These are phyloP conservation scores for Leccinum uliginosum DNA, from an alignment of 768 basidiomycete species.

Conservation along the genomic window DNA sequence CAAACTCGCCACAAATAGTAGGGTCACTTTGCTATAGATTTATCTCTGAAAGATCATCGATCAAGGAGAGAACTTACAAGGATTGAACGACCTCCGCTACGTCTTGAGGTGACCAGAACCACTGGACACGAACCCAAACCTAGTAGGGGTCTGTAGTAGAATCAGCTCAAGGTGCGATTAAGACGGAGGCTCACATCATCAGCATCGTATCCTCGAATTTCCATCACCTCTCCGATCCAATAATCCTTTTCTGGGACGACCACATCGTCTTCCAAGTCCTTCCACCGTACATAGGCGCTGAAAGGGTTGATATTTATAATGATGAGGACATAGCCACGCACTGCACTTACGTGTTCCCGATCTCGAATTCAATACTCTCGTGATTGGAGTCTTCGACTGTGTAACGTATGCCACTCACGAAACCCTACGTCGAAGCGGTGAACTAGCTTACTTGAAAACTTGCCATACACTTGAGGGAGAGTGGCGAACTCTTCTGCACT, in stretches of 20 bases:
- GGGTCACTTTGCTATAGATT: conserved; percentile 33
- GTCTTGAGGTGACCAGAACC: conserved; percentile 54
- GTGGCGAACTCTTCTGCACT: conserved; percentile 11
- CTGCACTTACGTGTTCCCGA: conserved; percentile 32
- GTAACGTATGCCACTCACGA: neutral
- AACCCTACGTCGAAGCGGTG: neutral
- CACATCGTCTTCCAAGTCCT: neutral
- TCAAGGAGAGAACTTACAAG: conserved; percentile 37
- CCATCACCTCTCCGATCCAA: conserved; percentile 49
- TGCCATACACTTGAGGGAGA: conserved; percentile 2
- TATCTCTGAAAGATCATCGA: neutral
- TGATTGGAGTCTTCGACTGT: conserved; percentile 16
- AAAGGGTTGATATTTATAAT: neutral
- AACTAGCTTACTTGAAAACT: conserved; percentile 18
- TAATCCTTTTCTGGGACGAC: conserved; percentile 34
- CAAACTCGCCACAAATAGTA: conserved; percentile 39
- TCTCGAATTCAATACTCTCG: conserved; percentile 22
- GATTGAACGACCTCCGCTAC: conserved; percentile 40
- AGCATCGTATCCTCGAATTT: conserved; percentile 35
- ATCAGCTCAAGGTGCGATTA: neutral
- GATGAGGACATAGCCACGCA: neutral
- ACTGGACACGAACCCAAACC: conserved; percentile 53
- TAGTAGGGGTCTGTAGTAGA: conserved; percentile 12
- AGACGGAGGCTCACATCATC: conserved; percentile 25
- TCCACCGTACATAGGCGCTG: conserved; percentile 33